Percentiles rank a stretch among this genome's conserved stretches.
Conservation (phyloP, 1,284 basidiomycete species). For the Ceratobasidium theobromae region DNA sequence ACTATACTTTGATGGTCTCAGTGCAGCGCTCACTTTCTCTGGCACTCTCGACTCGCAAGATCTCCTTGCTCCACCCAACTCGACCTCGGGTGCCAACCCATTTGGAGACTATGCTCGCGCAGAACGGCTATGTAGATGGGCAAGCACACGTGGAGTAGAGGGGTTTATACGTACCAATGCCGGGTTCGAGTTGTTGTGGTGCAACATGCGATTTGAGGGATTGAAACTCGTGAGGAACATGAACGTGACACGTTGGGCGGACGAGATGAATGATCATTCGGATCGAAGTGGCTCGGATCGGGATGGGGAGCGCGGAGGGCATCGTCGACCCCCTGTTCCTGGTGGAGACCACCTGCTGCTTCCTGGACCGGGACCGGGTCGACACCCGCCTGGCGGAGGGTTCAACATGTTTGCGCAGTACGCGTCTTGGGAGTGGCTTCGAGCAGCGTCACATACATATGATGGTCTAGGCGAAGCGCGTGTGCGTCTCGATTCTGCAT, state of each 20-base stretch:
- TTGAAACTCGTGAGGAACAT: constrained; percentile 32
- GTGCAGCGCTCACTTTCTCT: constrained; percentile 12
- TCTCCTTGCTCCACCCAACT: constrained; percentile 18
- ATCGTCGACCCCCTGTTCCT: background rate
- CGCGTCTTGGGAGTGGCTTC: constrained; percentile 31
- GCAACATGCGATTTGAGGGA: constrained; percentile 31
- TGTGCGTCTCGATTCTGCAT: constrained; percentile 19
- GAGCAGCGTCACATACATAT: constrained; percentile 25
- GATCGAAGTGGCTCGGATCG: constrained; percentile 6
- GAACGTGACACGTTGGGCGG: constrained; percentile 27
- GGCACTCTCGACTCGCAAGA: constrained; percentile 32
- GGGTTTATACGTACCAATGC: constrained; percentile 37
- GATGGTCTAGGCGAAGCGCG: constrained; percentile 27
- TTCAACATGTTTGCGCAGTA: constrained; percentile 28
- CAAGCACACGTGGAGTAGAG: constrained; percentile 24
- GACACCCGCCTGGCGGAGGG: background rate
- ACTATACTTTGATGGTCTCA: constrained; percentile 24
- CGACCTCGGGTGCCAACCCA: background rate
- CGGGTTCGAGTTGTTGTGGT: constrained; percentile 37
- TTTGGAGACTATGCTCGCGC: constrained; percentile 33
- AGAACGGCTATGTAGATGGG: constrained; percentile 24
- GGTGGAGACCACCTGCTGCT: background rate
- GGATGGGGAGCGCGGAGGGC: background rate
- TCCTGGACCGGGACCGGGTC: constrained; percentile 7
- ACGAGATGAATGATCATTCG: constrained; percentile 18